Evolutionary conservation across 768 basidiomycete genomes (phyloP).

Genomic region (Cystobasidium tubakii): DNA sequence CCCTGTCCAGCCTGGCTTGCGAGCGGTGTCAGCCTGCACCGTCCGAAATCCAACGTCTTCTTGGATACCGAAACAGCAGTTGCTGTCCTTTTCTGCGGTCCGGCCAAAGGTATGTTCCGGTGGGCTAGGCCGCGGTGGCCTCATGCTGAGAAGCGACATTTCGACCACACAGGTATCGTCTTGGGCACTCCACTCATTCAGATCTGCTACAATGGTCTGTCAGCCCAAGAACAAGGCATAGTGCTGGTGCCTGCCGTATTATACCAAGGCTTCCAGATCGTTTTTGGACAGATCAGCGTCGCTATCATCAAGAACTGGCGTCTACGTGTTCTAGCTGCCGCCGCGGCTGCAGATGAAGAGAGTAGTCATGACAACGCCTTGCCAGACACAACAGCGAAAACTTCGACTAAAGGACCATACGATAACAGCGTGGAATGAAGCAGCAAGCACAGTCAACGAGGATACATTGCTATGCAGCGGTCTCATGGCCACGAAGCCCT

Average conservation of each 20-base stretch:
- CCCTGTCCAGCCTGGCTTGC: background rate
- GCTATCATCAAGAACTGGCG: conserved; percentile 8
- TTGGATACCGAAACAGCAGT: background rate
- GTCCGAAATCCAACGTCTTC: background rate
- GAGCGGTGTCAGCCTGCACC: background rate
- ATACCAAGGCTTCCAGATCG: conserved; percentile 11
- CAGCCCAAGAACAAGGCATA: conserved; percentile 4
- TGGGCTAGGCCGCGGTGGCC: too few species aligned
- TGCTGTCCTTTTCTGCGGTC: conserved; percentile 8
- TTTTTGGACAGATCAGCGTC: conserved; percentile 2
- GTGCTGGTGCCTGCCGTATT: background rate
- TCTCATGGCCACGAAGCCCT: too few species aligned
- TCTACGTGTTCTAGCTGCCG: background rate
- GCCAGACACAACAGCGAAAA: background rate
- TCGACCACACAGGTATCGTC: background rate
- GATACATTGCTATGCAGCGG: too few species aligned
- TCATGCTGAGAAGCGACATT: too few species aligned
- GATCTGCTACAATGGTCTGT: conserved; percentile 4
- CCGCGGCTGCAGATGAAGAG: background rate
- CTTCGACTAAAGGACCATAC: background rate
- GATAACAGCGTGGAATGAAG: too few species aligned
- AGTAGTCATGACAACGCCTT: background rate
- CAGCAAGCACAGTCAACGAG: too few species aligned
- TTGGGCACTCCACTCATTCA: conserved; percentile 9
- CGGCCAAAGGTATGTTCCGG: conserved; percentile 2